Percentiles rank a stretch among this genome's conserved stretches.
Evolutionary conservation across 768 basidiomycete species (phyloP).

Genomic region (Fomitopsis pulvina): DNA sequence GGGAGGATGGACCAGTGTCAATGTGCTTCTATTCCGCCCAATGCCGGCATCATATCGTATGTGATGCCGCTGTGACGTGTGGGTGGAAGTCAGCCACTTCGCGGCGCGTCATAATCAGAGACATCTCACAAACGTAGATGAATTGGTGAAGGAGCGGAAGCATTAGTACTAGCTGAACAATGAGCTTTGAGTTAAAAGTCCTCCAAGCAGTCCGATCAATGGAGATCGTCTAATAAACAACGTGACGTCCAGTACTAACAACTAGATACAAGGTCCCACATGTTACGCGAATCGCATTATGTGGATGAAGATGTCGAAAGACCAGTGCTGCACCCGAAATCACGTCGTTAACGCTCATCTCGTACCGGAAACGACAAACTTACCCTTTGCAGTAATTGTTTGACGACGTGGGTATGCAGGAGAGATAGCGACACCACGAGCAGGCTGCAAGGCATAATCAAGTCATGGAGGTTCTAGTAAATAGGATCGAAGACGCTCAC

Average conservation of each 20-base stretch:
- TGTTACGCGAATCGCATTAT: neutral
- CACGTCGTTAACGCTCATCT: neutral
- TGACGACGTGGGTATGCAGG: conserved; percentile 73
- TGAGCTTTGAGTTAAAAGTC: neutral
- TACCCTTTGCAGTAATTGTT: conserved; percentile 63
- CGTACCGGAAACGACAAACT: conserved; percentile 11
- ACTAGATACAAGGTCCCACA: neutral
- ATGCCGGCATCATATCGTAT: too few species aligned
- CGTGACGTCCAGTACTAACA: neutral
- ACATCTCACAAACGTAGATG: too few species aligned
- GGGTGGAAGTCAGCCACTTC: too few species aligned
- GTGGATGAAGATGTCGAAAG: conserved; percentile 5
- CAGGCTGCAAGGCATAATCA: conserved; percentile 46
- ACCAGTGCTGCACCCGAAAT: conserved; percentile 13
- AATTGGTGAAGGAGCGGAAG: neutral
- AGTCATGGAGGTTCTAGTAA: neutral
- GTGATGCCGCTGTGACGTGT: too few species aligned
- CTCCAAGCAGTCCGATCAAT: neutral
- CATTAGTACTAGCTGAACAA: neutral
- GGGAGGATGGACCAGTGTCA: too few species aligned
- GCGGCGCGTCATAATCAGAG: too few species aligned
- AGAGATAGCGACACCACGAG: conserved; percentile 82
- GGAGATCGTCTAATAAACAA: neutral
- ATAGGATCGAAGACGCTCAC: conserved; percentile 33
- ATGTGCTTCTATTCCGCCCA: too few species aligned